Evolutionary conservation across 1,284 basidiomycete genomes (phyloP), one percentile per base, ranked within the genome.

Genomic region (Termitomyces sp.): DNA sequence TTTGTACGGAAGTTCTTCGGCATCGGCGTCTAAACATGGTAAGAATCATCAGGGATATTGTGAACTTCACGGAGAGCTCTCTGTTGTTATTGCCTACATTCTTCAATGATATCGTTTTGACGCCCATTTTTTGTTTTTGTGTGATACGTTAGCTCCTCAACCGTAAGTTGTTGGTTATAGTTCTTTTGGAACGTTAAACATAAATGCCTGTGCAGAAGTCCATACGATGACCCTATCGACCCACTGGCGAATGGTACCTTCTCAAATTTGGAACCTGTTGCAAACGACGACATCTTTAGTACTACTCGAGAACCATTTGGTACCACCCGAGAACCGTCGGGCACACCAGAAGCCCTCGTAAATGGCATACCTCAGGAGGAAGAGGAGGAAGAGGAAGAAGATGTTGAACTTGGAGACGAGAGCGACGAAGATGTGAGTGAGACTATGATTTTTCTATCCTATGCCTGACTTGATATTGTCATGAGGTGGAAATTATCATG

Each of bases 401-500:
- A 69, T 15, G 68, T 65, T 13, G 73, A 70, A 6, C 65, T 69
- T 19, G 70, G 63, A 8, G 68, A 67, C 10, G 70, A 68, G 5
- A 67, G 63, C 28, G 74, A 69, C 13, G 74, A 73, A 44, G 78
- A 81, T 63, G 78, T 77, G 65, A 63, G 75, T 42, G 19, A 38
- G 43, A 59, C 33, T 53, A 24, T 40, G 40, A 36, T 44, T 15
- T 46, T 21, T 34, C 57, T 13, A 19, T 17, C 12, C 34, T 30
- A 34, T 39, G 10, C 51, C 53, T 53, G 15, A 36, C 40, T 42
- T 13, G 55, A 56, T 55, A 58, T 51, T 44, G n/a, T 60, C 21
- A 34, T 28, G 44, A 88, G 85, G 85, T 91, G 59, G 88, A 91
- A 73, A 86, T 91, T 58, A 90, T 91, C 52, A 86, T 87, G 80